phyloP scores from a whole-genome alignment of 2,329 filamentous ascomycete species.

The Metarhizium rileyi region DNA sequence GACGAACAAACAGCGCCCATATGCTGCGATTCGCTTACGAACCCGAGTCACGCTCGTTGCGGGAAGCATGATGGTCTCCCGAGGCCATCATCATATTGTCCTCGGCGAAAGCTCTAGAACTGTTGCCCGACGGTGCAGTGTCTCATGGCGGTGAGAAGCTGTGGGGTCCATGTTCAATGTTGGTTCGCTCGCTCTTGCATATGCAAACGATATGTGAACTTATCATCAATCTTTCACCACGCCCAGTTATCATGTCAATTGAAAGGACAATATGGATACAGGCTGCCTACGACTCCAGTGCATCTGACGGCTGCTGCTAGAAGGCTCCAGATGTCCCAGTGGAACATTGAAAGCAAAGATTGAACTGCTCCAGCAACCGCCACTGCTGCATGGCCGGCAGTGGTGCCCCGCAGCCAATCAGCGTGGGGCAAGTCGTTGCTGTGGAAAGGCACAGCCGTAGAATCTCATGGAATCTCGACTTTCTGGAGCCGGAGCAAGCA shows the following conservation, averaged over 20 bases:
- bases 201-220: too few species aligned
- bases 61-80: background rate
- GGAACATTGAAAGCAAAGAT: background rate
- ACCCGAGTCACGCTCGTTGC: background rate
- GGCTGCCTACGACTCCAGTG: too few species aligned
- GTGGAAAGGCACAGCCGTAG: slow-evolving; percentile 25
- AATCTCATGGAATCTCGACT: slow-evolving; percentile 37
- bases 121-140: background rate
- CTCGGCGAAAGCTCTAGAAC: background rate
- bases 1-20: too few species aligned
- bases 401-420: slow-evolving; percentile 16
- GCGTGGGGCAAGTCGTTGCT: slow-evolving; percentile 11
- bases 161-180: background rate
- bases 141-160: background rate
- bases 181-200: too few species aligned
- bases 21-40: too few species aligned
- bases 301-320: slow-evolving; percentile 10
- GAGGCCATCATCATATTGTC: background rate
- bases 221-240: too few species aligned
- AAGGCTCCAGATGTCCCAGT: slow-evolving; percentile 21
- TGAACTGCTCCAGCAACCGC: background rate
- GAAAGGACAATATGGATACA: too few species aligned
- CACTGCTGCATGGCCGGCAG: background rate
- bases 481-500: slow-evolving; percentile 14
- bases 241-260: too few species aligned